Conservation (phyloP, 164 flowering plant species). For the Malania oleifera region DNA sequence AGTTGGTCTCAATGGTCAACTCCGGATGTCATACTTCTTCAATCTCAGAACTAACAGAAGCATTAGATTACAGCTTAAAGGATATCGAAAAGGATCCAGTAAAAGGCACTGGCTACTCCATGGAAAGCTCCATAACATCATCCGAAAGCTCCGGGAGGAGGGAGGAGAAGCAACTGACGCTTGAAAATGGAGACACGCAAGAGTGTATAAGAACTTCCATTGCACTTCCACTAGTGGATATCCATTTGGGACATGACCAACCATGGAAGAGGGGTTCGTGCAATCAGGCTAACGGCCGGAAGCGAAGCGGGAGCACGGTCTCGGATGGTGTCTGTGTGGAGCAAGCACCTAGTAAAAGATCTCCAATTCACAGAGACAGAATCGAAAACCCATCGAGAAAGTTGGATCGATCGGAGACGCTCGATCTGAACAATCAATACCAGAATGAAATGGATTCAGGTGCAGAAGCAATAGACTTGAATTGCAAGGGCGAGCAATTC, state of each 20-base stretch:
- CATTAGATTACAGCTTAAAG: slow-evolving; percentile 24
- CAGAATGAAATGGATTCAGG: slow-evolving; percentile 38
- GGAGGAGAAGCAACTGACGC: slow-evolving; percentile 26
- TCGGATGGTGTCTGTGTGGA: slow-evolving; percentile 33
- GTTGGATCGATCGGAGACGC: slow-evolving; percentile 17
- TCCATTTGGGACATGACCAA: slow-evolving; percentile 15
- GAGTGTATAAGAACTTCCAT: slow-evolving; percentile 13
- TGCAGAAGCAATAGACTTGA: slow-evolving; percentile 45
- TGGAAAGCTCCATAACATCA: slow-evolving; percentile 62
- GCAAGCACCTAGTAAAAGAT: slow-evolving; percentile 31
- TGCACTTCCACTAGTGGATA: slow-evolving; percentile 29
- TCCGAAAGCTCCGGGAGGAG: slow-evolving; percentile 49
- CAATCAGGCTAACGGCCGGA: slow-evolving; percentile 26
- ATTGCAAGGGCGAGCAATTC: slow-evolving; percentile 30
- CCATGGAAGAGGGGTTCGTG: slow-evolving; percentile 11
- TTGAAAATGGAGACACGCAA: slow-evolving; percentile 16
- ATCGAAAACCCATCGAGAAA: slow-evolving; percentile 16
- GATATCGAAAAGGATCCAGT: slow-evolving; percentile 17
- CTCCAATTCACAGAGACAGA: slow-evolving; percentile 13
- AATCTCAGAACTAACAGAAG: slow-evolving; percentile 58
- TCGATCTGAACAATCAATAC: slow-evolving; percentile 58
- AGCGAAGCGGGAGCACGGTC: slow-evolving; percentile 37
- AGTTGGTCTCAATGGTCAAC: slow-evolving; percentile 58
- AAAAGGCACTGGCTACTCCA: slow-evolving; percentile 37
- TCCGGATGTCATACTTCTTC: slow-evolving; percentile 39